Evolutionary conservation across 768 basidiomycete genomes (phyloP).

Genomic region (Galerina sulciceps): DNA sequence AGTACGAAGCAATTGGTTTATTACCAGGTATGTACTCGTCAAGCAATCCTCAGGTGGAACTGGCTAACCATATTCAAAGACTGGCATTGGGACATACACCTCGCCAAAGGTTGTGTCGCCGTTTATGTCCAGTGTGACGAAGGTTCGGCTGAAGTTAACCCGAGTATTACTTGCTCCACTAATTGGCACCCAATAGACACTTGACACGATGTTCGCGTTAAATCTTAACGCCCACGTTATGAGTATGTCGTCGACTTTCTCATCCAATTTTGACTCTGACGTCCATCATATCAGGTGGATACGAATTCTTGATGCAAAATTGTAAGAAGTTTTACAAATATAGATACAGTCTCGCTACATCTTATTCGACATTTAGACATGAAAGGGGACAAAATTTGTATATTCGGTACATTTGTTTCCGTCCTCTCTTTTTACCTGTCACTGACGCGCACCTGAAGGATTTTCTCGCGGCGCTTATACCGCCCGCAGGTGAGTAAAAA

Average conservation of each 20-base stretch:
- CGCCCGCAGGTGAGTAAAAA: constrained; percentile 46
- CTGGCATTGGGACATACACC: constrained; percentile 58
- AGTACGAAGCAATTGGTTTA: constrained; percentile 57
- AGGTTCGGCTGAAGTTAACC: constrained; percentile 29
- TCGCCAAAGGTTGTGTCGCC: constrained; percentile 41
- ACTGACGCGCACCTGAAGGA: constrained; percentile 25
- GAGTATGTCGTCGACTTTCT: constrained; percentile 30
- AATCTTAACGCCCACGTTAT: constrained; percentile 54
- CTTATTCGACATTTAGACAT: constrained; percentile 33
- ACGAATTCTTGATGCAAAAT: constrained; percentile 64
- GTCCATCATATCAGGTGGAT: constrained; percentile 41
- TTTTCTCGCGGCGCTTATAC: constrained; percentile 74
- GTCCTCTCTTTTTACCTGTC: neutral
- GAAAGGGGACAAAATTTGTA: constrained; percentile 60
- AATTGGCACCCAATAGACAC: constrained; percentile 29
- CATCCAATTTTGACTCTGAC: neutral
- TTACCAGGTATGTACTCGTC: constrained; percentile 45
- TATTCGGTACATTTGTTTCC: constrained; percentile 49
- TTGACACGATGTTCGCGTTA: constrained; percentile 55
- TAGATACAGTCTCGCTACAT: neutral
- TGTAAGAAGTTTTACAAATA: constrained; percentile 37
- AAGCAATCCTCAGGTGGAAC: neutral
- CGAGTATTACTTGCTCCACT: neutral
- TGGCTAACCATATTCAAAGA: constrained; percentile 28
- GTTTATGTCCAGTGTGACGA: constrained; percentile 37